Evolutionary conservation across 208 protist species (phyloP).

Genomic region (Acanthamoeba culbertsoni): DNA sequence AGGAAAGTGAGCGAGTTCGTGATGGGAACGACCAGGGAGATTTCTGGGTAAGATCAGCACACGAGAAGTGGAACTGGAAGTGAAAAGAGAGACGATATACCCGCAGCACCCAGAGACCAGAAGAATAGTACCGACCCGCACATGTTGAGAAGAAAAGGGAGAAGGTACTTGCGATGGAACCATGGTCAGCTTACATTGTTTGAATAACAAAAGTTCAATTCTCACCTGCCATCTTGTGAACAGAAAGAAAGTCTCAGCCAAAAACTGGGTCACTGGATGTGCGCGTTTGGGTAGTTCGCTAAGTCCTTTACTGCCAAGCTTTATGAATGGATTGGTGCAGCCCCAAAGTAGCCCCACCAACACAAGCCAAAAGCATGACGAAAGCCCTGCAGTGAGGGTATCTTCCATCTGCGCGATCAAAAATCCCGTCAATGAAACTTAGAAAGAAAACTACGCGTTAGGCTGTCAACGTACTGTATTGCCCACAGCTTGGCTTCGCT

Average conservation of each 20-base stretch:
- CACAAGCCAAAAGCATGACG: background rate
- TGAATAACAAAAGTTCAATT: background rate
- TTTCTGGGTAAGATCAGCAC: background rate
- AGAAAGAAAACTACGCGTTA: too few species aligned
- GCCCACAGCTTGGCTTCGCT: too few species aligned
- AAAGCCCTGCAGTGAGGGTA: background rate
- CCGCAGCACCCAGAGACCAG: background rate
- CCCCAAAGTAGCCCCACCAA: conserved; percentile 13
- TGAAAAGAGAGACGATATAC: background rate
- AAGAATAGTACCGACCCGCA: background rate
- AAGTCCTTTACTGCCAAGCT: background rate
- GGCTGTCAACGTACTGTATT: too few species aligned
- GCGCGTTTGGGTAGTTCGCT: background rate
- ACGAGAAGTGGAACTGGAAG: background rate
- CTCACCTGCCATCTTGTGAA: background rate
- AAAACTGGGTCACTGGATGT: background rate
- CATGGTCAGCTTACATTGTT: background rate
- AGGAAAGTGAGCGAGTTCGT: conserved; percentile 16
- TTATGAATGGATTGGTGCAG: conserved; percentile 29
- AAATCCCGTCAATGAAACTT: too few species aligned
- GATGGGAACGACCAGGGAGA: background rate
- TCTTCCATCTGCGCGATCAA: too few species aligned
- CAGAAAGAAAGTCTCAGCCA: background rate
- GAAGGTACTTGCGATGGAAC: background rate
- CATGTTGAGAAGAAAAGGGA: conserved; percentile 24